Percentiles rank a stretch among this genome's conserved stretches.
These are phyloP conservation scores for Linum lewisii DNA, from an alignment of 345 rosid genomes.

Conservation along the genomic window DNA sequence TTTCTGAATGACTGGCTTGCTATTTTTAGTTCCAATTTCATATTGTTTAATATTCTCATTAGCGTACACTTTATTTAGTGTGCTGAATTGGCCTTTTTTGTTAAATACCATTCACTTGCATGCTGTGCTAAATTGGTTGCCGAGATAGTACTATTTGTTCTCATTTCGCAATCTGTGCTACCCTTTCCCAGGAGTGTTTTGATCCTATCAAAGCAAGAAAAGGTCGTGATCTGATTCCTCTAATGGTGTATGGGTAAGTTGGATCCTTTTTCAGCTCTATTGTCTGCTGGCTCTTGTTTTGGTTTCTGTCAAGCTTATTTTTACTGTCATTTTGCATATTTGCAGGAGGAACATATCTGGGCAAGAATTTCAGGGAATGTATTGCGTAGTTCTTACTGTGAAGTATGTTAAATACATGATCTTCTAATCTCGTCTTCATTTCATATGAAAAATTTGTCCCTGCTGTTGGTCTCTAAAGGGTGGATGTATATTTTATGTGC, in stretches of 20 bases:
- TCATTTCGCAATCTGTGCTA: too few species aligned
- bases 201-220: conserved; percentile 79
- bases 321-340: neutral
- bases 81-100: conserved; percentile 2
- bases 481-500: too few species aligned
- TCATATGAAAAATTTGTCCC: neutral
- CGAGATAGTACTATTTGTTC: too few species aligned
- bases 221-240: conserved; percentile 98
- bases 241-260: conserved; percentile 93
- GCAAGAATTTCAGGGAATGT: conserved; percentile 93
- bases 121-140: too few species aligned
- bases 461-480: conserved; percentile 2
- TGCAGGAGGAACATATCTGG: conserved; percentile 93
- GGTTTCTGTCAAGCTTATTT: too few species aligned
- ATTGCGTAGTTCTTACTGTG: conserved; percentile 61
- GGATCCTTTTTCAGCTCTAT: too few species aligned
- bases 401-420: conserved; percentile 35
- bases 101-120: too few species aligned
- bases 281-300: too few species aligned
- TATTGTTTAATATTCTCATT: too few species aligned
- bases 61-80: conserved; percentile 2
- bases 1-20: too few species aligned
- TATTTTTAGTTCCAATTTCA: too few species aligned
- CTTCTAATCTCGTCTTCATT: neutral
- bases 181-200: conserved; percentile 96